Base-by-base conservation (phyloP, 179 eudicot genomes). In the Beta lomatogona region DNA sequence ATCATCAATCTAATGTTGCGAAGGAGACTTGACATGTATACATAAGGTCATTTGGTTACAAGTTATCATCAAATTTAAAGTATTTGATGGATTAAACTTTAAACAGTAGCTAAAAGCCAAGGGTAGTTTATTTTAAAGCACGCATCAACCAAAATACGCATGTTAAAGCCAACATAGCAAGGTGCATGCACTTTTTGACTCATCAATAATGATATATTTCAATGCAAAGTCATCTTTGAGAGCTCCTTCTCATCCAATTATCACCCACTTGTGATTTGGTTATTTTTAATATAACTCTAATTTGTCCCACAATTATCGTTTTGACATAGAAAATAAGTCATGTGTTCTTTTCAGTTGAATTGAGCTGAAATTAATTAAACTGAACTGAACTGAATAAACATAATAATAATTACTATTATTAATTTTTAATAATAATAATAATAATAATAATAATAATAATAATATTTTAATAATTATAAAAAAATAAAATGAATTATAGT, bases 141-240 rank as follows among this genome's bases (percentile, higher is more conserved):
- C 19, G 16, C 65, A 74, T 64, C 78, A 82, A 82, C 81, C 4
- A 63, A 25, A 71, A 31, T 77, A 22, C 61, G 81, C 85, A 77
- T 82, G 82, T 25, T 46, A 22, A 22, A 10, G 55, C 65, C 85
- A 77, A 67, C 71, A 81, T 71, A 68, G 73, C 79, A 79, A 80
- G 86, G 54, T 84, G 70, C 87, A 81, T 85, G 87, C 82, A 85
- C 80, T 73, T 78, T 81, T 36, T 77, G 69, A 64, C 74, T 66
- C 8, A 13, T 28, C 55, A 71, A 63, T 73, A 66, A 75, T 83
- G 18, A 50, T 77, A 46, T 66, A 60, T 11, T 5, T 31, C 10
- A 2, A 10, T 44, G 18, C 61, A 76, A 76, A 73, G 80, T 80
- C 83, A 77, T 77, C 28, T 71, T 73, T 71, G 75, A 81, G 57